phyloP scores from a whole-genome alignment of 768 basidiomycete species.

The Botryobasidium botryosum region DNA sequence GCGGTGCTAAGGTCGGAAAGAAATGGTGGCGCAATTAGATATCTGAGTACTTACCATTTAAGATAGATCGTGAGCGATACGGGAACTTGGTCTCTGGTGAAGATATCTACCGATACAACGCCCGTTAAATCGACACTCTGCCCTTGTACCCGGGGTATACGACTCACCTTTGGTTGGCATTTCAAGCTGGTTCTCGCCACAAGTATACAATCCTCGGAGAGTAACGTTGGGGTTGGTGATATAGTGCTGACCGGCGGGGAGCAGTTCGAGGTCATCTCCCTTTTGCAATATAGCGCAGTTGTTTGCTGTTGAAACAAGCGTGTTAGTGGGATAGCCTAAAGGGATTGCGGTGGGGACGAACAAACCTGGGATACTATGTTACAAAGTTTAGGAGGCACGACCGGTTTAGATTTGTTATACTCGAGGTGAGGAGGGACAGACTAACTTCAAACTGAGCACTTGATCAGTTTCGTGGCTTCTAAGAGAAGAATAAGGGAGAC shows the following conservation, averaged over 20 bases:
- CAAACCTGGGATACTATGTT: no score
- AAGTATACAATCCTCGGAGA: slow-evolving; percentile 58
- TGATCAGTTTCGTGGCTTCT: no score
- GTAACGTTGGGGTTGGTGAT: slow-evolving; percentile 76
- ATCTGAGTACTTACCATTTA: slow-evolving; percentile 56
- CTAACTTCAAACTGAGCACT: no score
- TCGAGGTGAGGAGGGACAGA: no score
- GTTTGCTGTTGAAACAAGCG: slow-evolving; percentile 43
- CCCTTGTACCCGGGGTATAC: no score
- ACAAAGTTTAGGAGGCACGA: no score
- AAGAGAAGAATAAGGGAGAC: no score
- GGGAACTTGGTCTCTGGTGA: slow-evolving; percentile 75
- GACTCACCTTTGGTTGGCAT: slow-evolving; percentile 10
- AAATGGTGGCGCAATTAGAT: neutral
- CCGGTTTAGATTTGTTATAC: no score
- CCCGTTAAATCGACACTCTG: neutral
- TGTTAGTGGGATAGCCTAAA: neutral
- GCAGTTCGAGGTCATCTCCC: slow-evolving; percentile 60
- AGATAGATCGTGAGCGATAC: slow-evolving; percentile 71
- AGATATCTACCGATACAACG: slow-evolving; percentile 29
- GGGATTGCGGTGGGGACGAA: neutral
- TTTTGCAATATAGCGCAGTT: slow-evolving; percentile 76
- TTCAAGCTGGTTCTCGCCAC: slow-evolving; percentile 70
- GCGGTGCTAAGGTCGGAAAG: neutral
- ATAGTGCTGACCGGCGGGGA: slow-evolving; percentile 69